Percentiles rank a stretch among this genome's conserved stretches.
Conservation (phyloP, 805 yeast species). For the Saccharomycopsis selenospora region DNA sequence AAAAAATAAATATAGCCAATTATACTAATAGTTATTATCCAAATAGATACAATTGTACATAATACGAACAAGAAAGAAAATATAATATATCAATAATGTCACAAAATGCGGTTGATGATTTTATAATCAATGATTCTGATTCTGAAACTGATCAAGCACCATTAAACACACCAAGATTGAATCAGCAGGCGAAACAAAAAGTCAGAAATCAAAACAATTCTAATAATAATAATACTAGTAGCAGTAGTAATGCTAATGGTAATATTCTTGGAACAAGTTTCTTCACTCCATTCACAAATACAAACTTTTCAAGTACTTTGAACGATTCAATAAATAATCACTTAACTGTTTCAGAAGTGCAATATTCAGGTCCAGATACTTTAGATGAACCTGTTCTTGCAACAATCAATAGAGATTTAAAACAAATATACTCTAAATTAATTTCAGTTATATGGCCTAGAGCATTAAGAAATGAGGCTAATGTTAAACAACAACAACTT, state of each 20-base stretch:
- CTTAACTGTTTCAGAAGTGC: slow-evolving; percentile 36
- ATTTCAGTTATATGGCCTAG: slow-evolving; percentile 39
- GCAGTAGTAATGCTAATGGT: no score
- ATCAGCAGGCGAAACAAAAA: background rate
- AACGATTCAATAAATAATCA: slow-evolving; percentile 23
- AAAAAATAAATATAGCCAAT: no score
- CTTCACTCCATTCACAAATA: background rate
- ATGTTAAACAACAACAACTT: slow-evolving; percentile 28
- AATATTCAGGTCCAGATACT: slow-evolving; percentile 63
- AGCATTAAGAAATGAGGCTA: slow-evolving; percentile 27
- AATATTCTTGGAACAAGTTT: no score
- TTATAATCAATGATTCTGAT: slow-evolving; percentile 5
- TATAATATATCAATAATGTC: no score
- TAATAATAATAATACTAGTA: background rate
- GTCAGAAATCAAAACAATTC: background rate
- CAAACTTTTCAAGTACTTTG: background rate
- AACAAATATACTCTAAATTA: slow-evolving; percentile 37
- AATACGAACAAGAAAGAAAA: no score
- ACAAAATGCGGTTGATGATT: slow-evolving; percentile 1
- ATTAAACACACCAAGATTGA: background rate
- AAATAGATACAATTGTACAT: no score
- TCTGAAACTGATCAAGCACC: slow-evolving; percentile 1
- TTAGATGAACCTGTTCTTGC: slow-evolving; percentile 60
- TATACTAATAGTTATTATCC: no score
- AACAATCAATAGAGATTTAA: slow-evolving; percentile 44